A percentile compares a stretch with the other conserved stretches of the same genome.
phyloP scores from a whole-genome alignment of 2,329 filamentous ascomycete genomes.

The Talaromyces sp. region DNA sequence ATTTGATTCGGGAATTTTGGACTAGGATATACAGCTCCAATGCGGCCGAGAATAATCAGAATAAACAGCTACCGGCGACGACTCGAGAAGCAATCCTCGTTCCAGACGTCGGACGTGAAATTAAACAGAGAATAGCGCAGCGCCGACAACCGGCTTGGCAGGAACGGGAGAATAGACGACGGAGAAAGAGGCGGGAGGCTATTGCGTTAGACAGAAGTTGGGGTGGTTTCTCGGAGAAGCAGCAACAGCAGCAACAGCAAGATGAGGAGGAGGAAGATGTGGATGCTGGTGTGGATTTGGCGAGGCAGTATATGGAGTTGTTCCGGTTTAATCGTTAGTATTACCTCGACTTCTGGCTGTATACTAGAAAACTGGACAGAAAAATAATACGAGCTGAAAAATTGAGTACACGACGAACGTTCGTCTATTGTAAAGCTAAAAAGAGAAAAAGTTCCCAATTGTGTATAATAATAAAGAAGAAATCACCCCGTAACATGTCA shows the following conservation, averaged over 20 bases:
- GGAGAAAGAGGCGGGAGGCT: constrained; percentile 16
- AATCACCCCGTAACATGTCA: constrained; percentile 1
- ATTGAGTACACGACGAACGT: neutral
- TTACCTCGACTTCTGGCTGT: neutral
- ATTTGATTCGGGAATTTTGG: constrained; percentile 44
- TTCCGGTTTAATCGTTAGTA: constrained; percentile 41
- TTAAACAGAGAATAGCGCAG: constrained; percentile 29
- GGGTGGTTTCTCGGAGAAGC: constrained; percentile 12
- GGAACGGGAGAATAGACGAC: constrained; percentile 19
- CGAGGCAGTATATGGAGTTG: constrained; percentile 47
- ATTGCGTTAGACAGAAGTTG: constrained; percentile 11
- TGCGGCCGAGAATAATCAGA: constrained; percentile 19
- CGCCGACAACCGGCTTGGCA: constrained; percentile 20
- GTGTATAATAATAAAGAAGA: constrained; percentile 1
- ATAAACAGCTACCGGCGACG: constrained; percentile 2
- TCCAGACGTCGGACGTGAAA: constrained; percentile 40
- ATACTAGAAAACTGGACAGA: neutral
- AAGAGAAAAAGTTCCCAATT: constrained; percentile 3
- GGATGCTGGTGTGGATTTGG: constrained; percentile 40
- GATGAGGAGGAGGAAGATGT: constrained; percentile 30
- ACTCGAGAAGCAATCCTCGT: constrained; percentile 41
- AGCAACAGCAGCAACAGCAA: constrained; percentile 8
- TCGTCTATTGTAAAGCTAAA: constrained; percentile 6
- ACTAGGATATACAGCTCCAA: constrained; percentile 26
- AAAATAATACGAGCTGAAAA: neutral